Evolutionary conservation across 2,329 filamentous ascomycete genomes (phyloP).

Genomic region (Nemania sp.): DNA sequence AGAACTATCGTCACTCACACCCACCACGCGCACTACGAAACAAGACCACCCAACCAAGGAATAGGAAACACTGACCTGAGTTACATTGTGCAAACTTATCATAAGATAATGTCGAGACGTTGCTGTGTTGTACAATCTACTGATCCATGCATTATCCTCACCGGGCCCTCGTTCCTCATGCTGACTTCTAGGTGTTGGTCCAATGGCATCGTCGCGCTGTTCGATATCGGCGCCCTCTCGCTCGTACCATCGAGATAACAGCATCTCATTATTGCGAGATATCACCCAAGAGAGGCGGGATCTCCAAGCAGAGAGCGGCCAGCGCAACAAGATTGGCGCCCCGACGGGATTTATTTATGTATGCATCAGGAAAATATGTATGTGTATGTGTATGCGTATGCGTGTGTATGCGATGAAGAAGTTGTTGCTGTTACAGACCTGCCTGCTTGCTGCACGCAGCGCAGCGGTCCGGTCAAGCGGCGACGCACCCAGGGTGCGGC

Average conservation of each 20-base stretch:
- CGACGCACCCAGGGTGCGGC: slow-evolving; percentile 32
- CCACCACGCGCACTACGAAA: slow-evolving; percentile 30
- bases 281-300: slow-evolving; percentile 26
- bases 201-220: slow-evolving; percentile 14
- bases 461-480: slow-evolving; percentile 34
- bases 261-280: slow-evolving; percentile 30
- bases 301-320: slow-evolving; percentile 3
- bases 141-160: slow-evolving; percentile 26
- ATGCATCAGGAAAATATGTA: slow-evolving; percentile 22
- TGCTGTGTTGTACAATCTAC: slow-evolving; percentile 38
- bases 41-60: slow-evolving; percentile 28
- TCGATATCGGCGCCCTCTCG: slow-evolving; percentile 27
- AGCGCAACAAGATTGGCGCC: slow-evolving; percentile 20
- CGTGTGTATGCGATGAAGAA: slow-evolving; percentile 27
- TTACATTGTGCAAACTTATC: slow-evolving; percentile 31
- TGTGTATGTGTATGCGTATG: too few species aligned
- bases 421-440: neutral
- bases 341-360: slow-evolving; percentile 24
- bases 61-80: slow-evolving; percentile 18
- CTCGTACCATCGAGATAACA: slow-evolving; percentile 33
- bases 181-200: slow-evolving; percentile 14
- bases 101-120: slow-evolving; percentile 23
- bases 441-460: neutral
- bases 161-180: slow-evolving; percentile 22
- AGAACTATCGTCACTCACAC: slow-evolving; percentile 33